Evolutionary conservation across 2,329 filamentous ascomycete species (phyloP).

Genomic region (Boeremia exigua): DNA sequence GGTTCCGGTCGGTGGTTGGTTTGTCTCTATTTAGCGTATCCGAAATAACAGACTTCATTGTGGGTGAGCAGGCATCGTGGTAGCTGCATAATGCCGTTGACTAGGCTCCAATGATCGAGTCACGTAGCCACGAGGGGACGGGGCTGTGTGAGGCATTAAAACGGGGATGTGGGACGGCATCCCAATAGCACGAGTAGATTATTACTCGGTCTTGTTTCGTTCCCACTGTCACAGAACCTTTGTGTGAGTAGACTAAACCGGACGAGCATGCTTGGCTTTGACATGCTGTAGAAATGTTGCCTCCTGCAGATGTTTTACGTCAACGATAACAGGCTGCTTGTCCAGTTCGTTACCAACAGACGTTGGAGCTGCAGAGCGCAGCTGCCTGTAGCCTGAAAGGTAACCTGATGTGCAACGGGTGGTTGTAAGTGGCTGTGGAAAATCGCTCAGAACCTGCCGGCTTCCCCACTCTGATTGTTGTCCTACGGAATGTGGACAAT

Average conservation of each 20-base stretch:
- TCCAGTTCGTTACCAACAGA: not conserved
- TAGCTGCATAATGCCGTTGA: conserved; percentile 1
- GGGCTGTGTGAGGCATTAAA: conserved; percentile 11
- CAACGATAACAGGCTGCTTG: not conserved
- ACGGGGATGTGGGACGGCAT: conserved; percentile 7
- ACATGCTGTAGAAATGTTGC: not conserved
- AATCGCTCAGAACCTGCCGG: conserved; percentile 14
- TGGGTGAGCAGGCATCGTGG: no score
- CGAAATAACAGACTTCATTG: no score
- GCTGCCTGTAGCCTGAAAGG: not conserved
- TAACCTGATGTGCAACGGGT: not conserved
- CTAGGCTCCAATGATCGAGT: conserved; percentile 1
- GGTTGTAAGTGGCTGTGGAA: conserved; percentile 9
- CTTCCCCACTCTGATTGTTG: conserved; percentile 6
- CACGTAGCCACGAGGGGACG: not conserved
- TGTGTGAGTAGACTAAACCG: not conserved
- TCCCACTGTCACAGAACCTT: conserved; percentile 11
- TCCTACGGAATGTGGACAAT: conserved; percentile 1
- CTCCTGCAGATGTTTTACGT: conserved; percentile 4
- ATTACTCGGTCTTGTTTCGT: not conserved
- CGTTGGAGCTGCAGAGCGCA: not conserved
- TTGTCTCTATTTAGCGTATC: no score
- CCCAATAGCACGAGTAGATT: not conserved
- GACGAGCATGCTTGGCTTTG: not conserved
- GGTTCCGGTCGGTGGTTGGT: no score